phyloP scores from a whole-genome alignment of 331 rosid genomes.

The Arachis monticola region DNA sequence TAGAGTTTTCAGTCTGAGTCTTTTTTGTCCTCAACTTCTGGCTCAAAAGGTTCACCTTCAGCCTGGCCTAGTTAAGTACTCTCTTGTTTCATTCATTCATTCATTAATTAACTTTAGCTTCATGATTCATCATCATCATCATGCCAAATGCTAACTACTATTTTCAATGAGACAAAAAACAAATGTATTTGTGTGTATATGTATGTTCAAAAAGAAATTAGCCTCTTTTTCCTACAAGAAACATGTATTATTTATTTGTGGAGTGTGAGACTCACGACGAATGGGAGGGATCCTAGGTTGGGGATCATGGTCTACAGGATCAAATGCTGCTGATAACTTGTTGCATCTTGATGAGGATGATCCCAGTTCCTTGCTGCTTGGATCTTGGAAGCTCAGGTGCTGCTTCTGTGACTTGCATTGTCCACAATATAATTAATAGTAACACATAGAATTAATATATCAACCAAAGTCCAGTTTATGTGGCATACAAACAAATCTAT shows the following conservation, averaged over 20 bases:
- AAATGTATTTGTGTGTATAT: too few relatives aligned
- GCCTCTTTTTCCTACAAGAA: background rate
- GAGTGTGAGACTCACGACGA: slow-evolving; percentile 67
- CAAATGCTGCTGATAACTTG: slow-evolving; percentile 50
- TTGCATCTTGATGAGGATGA: slow-evolving; percentile 79
- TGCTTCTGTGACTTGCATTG: slow-evolving; percentile 58
- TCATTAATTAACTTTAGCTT: background rate
- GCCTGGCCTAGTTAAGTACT: slow-evolving; percentile 17
- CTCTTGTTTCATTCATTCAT: background rate
- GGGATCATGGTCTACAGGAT: slow-evolving; percentile 55
- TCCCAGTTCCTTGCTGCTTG: slow-evolving; percentile 61
- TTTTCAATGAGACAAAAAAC: background rate
- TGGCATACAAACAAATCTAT: background rate
- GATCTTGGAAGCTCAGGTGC: slow-evolving; percentile 58
- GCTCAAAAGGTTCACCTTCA: background rate
- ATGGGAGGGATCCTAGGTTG: slow-evolving; percentile 84
- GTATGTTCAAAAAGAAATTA: too few relatives aligned
- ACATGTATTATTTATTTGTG: background rate
- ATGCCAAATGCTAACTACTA: slow-evolving; percentile 22
- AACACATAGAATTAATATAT: background rate
- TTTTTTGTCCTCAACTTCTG: slow-evolving; percentile 25
- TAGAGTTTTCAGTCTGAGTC: slow-evolving; percentile 17
- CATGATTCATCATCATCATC: slow-evolving; percentile 15
- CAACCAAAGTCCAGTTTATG: too few relatives aligned
- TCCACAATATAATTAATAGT: background rate